Percentiles rank a stretch among this genome's conserved stretches.
Conservation (phyloP, 2,329 filamentous ascomycete genomes). For the Penicillium paneum region DNA sequence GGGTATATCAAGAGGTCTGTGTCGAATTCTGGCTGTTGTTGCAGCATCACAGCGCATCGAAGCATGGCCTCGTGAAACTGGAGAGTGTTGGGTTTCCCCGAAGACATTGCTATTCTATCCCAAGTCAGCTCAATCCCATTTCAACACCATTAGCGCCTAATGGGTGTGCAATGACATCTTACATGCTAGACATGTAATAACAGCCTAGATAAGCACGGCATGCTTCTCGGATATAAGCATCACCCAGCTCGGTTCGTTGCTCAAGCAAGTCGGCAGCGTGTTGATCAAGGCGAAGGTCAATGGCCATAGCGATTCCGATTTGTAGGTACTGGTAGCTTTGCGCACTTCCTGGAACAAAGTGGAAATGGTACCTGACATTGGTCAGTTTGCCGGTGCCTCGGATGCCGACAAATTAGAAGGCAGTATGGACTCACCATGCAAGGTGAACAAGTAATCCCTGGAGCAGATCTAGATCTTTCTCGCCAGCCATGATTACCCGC, state of each 20-base stretch:
- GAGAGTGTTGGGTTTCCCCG: conserved; percentile 13
- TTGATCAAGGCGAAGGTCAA: conserved; percentile 20
- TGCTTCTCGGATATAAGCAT: conserved; percentile 1
- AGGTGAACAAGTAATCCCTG: conserved; percentile 27
- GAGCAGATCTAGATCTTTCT: conserved; percentile 28
- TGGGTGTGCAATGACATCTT: conserved; percentile 1
- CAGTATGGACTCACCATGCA: conserved; percentile 18
- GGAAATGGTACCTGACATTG: conserved; percentile 14
- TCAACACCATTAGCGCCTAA: background rate
- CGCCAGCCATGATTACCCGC: conserved; percentile 10
- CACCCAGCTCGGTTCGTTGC: conserved; percentile 3
- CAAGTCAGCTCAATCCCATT: conserved; percentile 1
- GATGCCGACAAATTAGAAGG: background rate
- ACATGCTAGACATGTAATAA: conserved; percentile 18
- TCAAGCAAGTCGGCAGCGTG: conserved; percentile 9
- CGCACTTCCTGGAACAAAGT: conserved; percentile 19
- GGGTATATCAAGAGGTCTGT: conserved; percentile 24
- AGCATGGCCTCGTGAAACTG: conserved; percentile 14
- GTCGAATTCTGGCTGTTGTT: conserved; percentile 18
- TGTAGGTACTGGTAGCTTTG: conserved; percentile 20
- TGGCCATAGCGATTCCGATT: conserved; percentile 19
- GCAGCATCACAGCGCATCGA: conserved; percentile 21
- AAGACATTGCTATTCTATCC: conserved; percentile 14
- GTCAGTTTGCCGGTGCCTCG: conserved; percentile 1
- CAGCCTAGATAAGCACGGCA: conserved; percentile 19